phyloP scores from a whole-genome alignment of 768 basidiomycete genomes.

The Pilatotrama ljubarskyi region DNA sequence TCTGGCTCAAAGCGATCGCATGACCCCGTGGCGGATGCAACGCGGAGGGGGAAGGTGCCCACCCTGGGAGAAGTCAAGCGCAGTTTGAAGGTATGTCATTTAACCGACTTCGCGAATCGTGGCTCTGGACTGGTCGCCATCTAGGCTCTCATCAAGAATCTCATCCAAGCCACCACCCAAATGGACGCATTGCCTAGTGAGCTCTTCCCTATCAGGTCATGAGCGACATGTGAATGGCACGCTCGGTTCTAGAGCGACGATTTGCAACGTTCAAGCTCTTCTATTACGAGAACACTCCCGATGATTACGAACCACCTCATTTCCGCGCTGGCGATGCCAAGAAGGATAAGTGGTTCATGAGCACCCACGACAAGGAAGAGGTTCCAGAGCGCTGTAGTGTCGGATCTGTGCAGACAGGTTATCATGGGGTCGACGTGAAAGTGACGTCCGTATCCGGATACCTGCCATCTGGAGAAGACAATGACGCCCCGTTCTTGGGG shows the following conservation, averaged over 20 bases:
- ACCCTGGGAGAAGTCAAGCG: slow-evolving; percentile 81
- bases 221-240: too few relatives aligned
- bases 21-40: slow-evolving; percentile 64
- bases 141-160: slow-evolving; percentile 72
- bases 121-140: background rate
- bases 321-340: slow-evolving; percentile 71
- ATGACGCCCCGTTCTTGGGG: slow-evolving; percentile 57
- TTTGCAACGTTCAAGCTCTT: slow-evolving; percentile 89
- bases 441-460: slow-evolving; percentile 74
- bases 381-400: slow-evolving; percentile 71
- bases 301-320: slow-evolving; percentile 81
- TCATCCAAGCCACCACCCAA: slow-evolving; percentile 75
- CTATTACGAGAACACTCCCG: slow-evolving; percentile 77
- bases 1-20: slow-evolving; percentile 31
- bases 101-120: background rate
- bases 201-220: slow-evolving; percentile 19
- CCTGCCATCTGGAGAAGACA: slow-evolving; percentile 65
- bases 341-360: slow-evolving; percentile 79
- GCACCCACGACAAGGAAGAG: slow-evolving; percentile 73
- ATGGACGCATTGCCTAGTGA: slow-evolving; percentile 80
- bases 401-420: slow-evolving; percentile 67
- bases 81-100: slow-evolving; percentile 59
- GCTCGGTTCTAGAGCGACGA: slow-evolving; percentile 55
- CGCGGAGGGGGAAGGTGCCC: slow-evolving; percentile 60
- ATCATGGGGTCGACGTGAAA: slow-evolving; percentile 73